phyloP scores from a whole-genome alignment of 1,139 yeast species.

The Kodamaea derodonti region DNA sequence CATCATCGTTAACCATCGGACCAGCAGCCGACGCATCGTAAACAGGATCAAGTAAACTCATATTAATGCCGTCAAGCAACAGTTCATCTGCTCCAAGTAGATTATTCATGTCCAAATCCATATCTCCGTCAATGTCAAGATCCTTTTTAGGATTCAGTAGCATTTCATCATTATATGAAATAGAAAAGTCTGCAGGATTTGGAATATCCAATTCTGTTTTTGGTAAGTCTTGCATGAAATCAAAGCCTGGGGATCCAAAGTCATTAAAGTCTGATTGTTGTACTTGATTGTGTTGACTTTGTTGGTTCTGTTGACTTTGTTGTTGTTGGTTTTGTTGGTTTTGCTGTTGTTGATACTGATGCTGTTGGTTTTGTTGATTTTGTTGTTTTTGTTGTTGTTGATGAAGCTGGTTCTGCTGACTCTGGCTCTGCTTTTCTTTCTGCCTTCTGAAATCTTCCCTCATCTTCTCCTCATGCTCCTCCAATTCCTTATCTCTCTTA shows the following conservation, averaged over 20 bases:
- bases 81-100: conserved; percentile 41
- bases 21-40: conserved; percentile 20
- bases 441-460: conserved; percentile 16
- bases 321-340: conserved; percentile 15
- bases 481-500: conserved; percentile 9
- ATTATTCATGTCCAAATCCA: conserved; percentile 40
- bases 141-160: conserved; percentile 7
- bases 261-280: conserved; percentile 10
- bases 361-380: conserved; percentile 2
- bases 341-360: too few relatives aligned
- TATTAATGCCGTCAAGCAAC: conserved; percentile 42
- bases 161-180: conserved; percentile 23
- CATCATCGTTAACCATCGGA: conserved; percentile 28
- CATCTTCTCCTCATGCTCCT: conserved; percentile 15
- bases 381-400: conserved; percentile 7
- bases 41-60: conserved; percentile 39
- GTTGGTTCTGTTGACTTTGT: conserved; percentile 3
- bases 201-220: conserved; percentile 22
- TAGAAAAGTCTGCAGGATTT: conserved; percentile 38
- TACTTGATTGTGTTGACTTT: conserved; percentile 4
- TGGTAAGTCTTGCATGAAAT: conserved; percentile 25
- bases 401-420: conserved; percentile 10
- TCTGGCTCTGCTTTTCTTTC: conserved; percentile 8
- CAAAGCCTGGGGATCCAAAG: conserved; percentile 28
- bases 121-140: conserved; percentile 7